Evolutionary conservation across 2,329 filamentous ascomycete species (phyloP).

Genomic region (Aspergillus sp.): DNA sequence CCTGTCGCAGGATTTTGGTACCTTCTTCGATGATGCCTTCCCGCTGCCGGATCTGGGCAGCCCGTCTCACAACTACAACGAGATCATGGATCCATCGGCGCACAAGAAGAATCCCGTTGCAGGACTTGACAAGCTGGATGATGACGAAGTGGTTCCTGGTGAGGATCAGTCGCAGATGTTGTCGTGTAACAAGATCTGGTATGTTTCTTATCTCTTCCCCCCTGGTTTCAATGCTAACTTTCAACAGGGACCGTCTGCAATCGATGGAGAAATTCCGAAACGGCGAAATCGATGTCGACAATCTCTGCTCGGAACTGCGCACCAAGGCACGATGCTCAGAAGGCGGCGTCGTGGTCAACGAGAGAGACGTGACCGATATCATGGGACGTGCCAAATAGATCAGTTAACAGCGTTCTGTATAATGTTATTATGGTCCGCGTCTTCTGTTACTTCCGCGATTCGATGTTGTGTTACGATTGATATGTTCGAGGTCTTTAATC

Average conservation of each 20-base stretch:
- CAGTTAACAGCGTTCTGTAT: neutral
- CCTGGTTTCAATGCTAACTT: neutral
- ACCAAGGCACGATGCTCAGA: constrained; percentile 94
- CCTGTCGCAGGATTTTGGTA: constrained; percentile 65
- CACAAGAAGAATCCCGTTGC: constrained; percentile 66
- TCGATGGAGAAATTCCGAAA: constrained; percentile 78
- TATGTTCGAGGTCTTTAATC: too few relatives aligned
- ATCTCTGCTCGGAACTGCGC: constrained; percentile 83
- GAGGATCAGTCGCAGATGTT: constrained; percentile 59
- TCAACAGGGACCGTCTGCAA: constrained; percentile 76
- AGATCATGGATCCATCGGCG: constrained; percentile 24
- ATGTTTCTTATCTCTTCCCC: constrained; percentile 33
- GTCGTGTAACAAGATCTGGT: constrained; percentile 92
- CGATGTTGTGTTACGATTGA: too few relatives aligned
- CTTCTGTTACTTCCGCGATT: too few relatives aligned
- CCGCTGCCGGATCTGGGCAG: constrained; percentile 69
- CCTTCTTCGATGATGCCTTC: constrained; percentile 68
- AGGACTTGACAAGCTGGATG: constrained; percentile 60
- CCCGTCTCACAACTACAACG: constrained; percentile 61
- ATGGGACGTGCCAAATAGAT: constrained; percentile 43
- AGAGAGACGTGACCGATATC: constrained; percentile 78
- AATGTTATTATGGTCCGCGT: too few relatives aligned
- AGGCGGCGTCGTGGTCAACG: constrained; percentile 78
- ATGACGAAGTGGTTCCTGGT: constrained; percentile 60
- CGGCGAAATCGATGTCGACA: constrained; percentile 89